phyloP scores from a whole-genome alignment of 768 basidiomycete species.

The Leccinum subtestaceum region DNA sequence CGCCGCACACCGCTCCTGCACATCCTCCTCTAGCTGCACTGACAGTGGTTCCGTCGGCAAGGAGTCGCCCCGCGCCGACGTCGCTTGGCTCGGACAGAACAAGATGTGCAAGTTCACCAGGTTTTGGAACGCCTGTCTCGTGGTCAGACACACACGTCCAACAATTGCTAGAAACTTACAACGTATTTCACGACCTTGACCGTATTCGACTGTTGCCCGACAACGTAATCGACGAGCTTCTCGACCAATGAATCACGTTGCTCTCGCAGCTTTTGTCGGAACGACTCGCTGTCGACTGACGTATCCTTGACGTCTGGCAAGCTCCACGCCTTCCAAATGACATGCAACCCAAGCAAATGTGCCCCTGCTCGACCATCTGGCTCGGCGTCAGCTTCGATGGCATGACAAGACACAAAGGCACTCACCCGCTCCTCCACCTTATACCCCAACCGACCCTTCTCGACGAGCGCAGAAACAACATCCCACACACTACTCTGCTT shows the following conservation, averaged over 20 bases:
- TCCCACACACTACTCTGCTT: constrained; percentile 4
- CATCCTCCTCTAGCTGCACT: constrained; percentile 72
- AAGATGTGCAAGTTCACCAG: constrained; percentile 81
- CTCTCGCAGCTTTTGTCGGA: constrained; percentile 54
- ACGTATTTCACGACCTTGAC: constrained; percentile 77
- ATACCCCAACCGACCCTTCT: too few species aligned
- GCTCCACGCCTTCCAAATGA: too few species aligned
- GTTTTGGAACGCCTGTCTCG: constrained; percentile 73
- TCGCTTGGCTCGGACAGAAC: constrained; percentile 54
- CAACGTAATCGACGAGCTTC: constrained; percentile 74
- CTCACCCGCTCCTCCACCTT: too few species aligned
- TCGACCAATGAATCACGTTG: constrained; percentile 74
- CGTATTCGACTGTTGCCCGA: constrained; percentile 84
- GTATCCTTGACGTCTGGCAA: too few species aligned
- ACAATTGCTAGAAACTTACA: constrained; percentile 43
- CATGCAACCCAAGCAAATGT: too few species aligned
- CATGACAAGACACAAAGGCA: too few species aligned
- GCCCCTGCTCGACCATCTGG: too few species aligned
- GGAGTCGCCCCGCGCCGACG: constrained; percentile 41
- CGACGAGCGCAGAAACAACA: too few species aligned
- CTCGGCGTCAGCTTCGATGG: too few species aligned
- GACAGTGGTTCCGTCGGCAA: constrained; percentile 51
- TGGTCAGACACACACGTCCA: neutral
- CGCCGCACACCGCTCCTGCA: constrained; percentile 73
- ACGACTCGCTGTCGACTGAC: constrained; percentile 26